These are phyloP conservation scores for Blastobotrys buckinghamii DNA, from an alignment of 1,139 yeast genomes.

Conservation along the genomic window DNA sequence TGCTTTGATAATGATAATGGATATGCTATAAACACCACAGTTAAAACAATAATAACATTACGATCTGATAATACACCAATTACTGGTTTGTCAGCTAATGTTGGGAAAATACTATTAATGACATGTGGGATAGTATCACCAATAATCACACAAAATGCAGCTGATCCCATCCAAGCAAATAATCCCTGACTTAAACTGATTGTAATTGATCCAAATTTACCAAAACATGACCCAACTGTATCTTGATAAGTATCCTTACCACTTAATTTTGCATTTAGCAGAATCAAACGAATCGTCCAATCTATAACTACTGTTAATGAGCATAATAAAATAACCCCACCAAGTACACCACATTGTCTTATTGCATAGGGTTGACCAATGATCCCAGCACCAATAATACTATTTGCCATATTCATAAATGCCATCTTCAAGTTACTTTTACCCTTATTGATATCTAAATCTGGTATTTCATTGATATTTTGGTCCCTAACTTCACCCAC, in stretches of 20 bases:
- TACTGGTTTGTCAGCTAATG: constrained; percentile 37
- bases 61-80: constrained; percentile 54
- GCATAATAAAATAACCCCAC: constrained; percentile 61
- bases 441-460: constrained; percentile 32
- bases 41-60: constrained; percentile 59
- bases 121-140: constrained; percentile 97
- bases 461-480: no score
- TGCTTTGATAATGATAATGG: constrained; percentile 79
- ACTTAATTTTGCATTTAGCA: constrained; percentile 73
- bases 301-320: constrained; percentile 67
- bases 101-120: constrained; percentile 58
- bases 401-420: constrained; percentile 95
- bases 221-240: constrained; percentile 76
- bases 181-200: constrained; percentile 73
- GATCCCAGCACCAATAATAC: constrained; percentile 87
- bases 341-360: constrained; percentile 67
- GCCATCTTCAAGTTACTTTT: constrained; percentile 69
- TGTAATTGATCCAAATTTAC: constrained; percentile 59
- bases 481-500: constrained; percentile 23
- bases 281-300: constrained; percentile 77
- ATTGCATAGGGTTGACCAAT: constrained; percentile 93
- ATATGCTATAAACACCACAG: constrained; percentile 68
- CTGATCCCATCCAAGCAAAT: constrained; percentile 91
- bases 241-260: constrained; percentile 80
- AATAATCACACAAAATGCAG: constrained; percentile 90